phyloP scores from a whole-genome alignment of 371 early-diverging fungal genomes.

The Entomophthora muscae region DNA sequence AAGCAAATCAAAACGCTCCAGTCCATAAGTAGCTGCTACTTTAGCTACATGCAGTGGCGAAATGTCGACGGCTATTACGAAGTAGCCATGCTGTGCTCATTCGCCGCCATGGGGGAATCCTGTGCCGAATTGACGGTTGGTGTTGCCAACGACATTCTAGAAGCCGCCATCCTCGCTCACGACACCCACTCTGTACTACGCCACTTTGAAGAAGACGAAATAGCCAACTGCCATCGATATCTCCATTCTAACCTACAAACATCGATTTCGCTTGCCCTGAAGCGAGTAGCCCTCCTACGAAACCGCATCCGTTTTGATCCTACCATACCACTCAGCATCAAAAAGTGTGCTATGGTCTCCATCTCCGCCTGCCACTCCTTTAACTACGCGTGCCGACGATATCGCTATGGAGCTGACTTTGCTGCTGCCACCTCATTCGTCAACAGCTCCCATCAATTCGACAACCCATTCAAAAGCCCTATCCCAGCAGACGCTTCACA shows the following conservation, averaged over 20 bases:
- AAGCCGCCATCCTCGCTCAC: background rate
- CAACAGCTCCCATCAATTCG: background rate
- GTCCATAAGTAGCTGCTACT: background rate
- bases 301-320: background rate
- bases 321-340: background rate
- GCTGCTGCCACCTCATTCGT: background rate
- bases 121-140: background rate
- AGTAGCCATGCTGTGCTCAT: background rate
- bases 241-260: slow-evolving; percentile 5
- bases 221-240: background rate
- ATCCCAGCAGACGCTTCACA: too few relatives aligned
- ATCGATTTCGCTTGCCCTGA: slow-evolving; percentile 13
- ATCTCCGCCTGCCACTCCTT: background rate
- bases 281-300: slow-evolving; percentile 4
- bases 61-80: background rate
- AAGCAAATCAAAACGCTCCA: background rate
- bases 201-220: background rate
- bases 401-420: background rate
- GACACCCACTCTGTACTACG: background rate
- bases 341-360: background rate
- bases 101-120: background rate
- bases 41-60: background rate
- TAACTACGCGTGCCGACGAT: background rate
- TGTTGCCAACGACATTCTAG: background rate
- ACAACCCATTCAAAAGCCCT: background rate